Percentiles rank a stretch among this genome's conserved stretches.
Evolutionary conservation across 495 filamentous ascomycete species (phyloP).

Genomic region (Staphylotrichum longicolle): DNA sequence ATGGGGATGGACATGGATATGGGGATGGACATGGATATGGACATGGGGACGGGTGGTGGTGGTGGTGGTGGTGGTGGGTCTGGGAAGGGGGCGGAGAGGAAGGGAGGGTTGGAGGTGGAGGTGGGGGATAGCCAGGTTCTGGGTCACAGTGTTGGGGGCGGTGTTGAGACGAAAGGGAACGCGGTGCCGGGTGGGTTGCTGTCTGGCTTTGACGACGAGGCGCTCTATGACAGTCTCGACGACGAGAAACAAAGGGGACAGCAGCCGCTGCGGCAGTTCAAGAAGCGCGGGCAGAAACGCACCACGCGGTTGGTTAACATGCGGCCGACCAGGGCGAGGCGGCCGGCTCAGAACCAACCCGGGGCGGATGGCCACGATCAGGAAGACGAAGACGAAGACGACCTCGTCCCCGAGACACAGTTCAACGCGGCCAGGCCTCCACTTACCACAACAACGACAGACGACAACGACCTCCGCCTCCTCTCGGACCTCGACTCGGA

Average conservation of each 20-base stretch:
- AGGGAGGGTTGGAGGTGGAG: constrained; percentile 28
- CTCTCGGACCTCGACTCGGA: constrained; percentile 2
- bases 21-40: constrained; percentile 25
- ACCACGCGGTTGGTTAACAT: constrained; percentile 78
- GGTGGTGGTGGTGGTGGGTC: not conserved
- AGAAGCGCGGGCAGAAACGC: constrained; percentile 91
- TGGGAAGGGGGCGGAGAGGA: not conserved
- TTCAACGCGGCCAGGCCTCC: constrained; percentile 16
- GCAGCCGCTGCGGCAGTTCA: constrained; percentile 62
- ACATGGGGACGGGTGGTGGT: constrained; percentile 10
- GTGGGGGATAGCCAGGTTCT: not conserved
- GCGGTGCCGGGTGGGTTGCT: constrained; percentile 43
- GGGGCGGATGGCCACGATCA: constrained; percentile 24
- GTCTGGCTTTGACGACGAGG: constrained; percentile 61
- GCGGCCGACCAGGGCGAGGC: constrained; percentile 48
- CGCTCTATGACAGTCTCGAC: constrained; percentile 48
- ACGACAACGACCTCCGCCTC: constrained; percentile 24
- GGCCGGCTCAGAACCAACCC: constrained; percentile 30
- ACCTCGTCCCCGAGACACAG: constrained; percentile 48
- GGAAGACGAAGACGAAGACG: constrained; percentile 17
- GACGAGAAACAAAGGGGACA: constrained; percentile 42
- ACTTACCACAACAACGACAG: constrained; percentile 23
- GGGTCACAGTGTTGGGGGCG: too few relatives aligned
- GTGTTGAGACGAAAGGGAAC: not conserved
- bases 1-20: constrained; percentile 48